Conservation (phyloP, 495 filamentous ascomycete species). For the Aspergillus steynii region DNA sequence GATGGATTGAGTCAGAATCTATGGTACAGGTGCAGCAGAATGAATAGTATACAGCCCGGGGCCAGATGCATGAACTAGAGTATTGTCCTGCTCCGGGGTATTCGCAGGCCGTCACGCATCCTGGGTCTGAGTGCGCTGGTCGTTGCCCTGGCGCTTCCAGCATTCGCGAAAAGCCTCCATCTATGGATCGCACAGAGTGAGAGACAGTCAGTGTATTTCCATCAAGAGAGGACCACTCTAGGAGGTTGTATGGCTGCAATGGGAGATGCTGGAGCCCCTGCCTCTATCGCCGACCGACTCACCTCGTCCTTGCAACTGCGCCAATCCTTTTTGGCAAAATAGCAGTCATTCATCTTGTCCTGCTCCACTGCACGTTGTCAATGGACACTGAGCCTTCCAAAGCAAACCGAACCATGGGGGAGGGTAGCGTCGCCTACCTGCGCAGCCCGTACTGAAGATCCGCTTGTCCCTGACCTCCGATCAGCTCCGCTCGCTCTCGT, state of each 20-base stretch:
- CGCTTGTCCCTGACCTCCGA: slow-evolving; percentile 74
- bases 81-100: not conserved
- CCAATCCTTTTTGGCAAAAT: slow-evolving; percentile 97
- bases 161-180: slow-evolving; percentile 91
- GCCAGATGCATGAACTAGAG: not conserved
- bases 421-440: slow-evolving; percentile 55
- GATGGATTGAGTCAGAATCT: not conserved
- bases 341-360: slow-evolving; percentile 89
- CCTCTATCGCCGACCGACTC: slow-evolving; percentile 34
- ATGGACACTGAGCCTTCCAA: slow-evolving; percentile 4
- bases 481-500: slow-evolving; percentile 8
- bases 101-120: slow-evolving; percentile 41
- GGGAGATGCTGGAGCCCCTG: not conserved
- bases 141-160: slow-evolving; percentile 91
- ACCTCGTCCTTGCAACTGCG: slow-evolving; percentile 86
- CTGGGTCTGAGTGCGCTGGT: slow-evolving; percentile 75
- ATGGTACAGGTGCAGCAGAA: slow-evolving; percentile 1
- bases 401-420: too few relatives aligned
- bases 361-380: slow-evolving; percentile 68
- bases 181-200: slow-evolving; percentile 41
- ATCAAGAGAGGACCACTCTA: not conserved
- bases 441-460: slow-evolving; percentile 94
- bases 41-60: slow-evolving; percentile 7
- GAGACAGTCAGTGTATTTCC: not conserved
- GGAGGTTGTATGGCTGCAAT: not conserved